Percentiles rank a stretch among this genome's conserved stretches.
Conservation (phyloP, 106 monocot species). For the Ottelia alismoides region DNA sequence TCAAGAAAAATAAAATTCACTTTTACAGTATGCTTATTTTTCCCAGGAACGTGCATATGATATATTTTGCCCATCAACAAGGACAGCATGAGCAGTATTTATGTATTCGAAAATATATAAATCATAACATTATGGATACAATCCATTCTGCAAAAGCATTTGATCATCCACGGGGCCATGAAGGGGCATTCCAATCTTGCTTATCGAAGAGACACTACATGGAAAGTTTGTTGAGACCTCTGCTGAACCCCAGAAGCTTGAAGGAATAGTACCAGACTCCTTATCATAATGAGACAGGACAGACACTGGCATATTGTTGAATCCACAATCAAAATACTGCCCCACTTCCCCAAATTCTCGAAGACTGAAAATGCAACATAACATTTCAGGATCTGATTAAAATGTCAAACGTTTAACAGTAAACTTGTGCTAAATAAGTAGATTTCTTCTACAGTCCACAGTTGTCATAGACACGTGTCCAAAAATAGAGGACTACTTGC, state of each 20-base stretch:
- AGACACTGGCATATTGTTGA: slow-evolving; percentile 14
- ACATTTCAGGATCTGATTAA: background rate
- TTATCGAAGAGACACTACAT: slow-evolving; percentile 47
- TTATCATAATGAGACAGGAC: slow-evolving; percentile 22
- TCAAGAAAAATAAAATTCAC: slow-evolving; percentile 36
- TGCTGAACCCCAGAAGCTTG: slow-evolving; percentile 23
- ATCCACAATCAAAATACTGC: slow-evolving; percentile 6
- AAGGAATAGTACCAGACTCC: slow-evolving; percentile 5
- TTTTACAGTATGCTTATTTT: no score
- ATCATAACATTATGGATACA: slow-evolving; percentile 41
- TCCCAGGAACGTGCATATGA: background rate
- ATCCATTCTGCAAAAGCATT: slow-evolving; percentile 27
- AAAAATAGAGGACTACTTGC: background rate
- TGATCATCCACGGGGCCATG: slow-evolving; percentile 10
- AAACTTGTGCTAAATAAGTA: background rate
- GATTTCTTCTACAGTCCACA: background rate
- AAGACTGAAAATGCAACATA: slow-evolving; percentile 24
- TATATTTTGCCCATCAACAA: background rate
- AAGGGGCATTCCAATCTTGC: slow-evolving; percentile 15
- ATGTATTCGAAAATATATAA: background rate
- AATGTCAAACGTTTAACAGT: background rate
- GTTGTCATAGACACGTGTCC: background rate
- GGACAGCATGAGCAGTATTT: background rate
- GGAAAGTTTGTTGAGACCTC: slow-evolving; percentile 10
- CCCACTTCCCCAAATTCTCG: slow-evolving; percentile 25